Evolutionary conservation across 2,329 filamentous ascomycete genomes (phyloP).

Genomic region (Paraphaeosphaeria minitans): DNA sequence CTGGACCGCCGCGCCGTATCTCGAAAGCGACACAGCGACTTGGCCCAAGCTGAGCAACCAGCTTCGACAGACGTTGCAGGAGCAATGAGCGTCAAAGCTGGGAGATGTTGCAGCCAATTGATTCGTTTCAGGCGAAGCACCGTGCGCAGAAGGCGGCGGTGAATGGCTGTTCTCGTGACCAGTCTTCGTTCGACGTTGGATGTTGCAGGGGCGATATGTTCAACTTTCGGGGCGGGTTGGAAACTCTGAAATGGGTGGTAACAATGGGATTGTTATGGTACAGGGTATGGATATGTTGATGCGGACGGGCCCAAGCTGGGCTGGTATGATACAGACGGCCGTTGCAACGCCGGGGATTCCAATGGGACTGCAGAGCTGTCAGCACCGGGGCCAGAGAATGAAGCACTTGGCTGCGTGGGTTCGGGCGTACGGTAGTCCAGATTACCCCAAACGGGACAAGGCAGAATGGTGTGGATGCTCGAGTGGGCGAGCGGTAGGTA

Average conservation of each 20-base stretch:
- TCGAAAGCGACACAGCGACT: slow-evolving; percentile 38
- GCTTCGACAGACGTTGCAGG: slow-evolving; percentile 25
- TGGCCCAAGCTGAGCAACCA: slow-evolving; percentile 37
- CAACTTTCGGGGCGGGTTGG: slow-evolving; percentile 28
- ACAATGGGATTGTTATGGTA: slow-evolving; percentile 24
- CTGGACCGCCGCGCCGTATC: slow-evolving; percentile 42
- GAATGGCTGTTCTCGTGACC: slow-evolving; percentile 43
- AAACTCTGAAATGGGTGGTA: slow-evolving; percentile 39
- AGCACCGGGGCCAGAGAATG: slow-evolving; percentile 22
- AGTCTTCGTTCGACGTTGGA: slow-evolving; percentile 25
- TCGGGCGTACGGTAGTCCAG: slow-evolving; percentile 30
- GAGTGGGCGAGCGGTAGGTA: slow-evolving; percentile 22
- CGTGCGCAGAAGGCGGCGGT: slow-evolving; percentile 35
- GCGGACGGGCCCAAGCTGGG: slow-evolving; percentile 7
- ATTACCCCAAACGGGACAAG: slow-evolving; percentile 42
- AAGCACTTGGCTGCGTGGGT: slow-evolving; percentile 26
- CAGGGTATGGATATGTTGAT: slow-evolving; percentile 13
- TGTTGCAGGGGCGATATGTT: slow-evolving; percentile 2
- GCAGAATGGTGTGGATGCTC: slow-evolving; percentile 34
- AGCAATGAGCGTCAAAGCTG: slow-evolving; percentile 36
- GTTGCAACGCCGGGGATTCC: slow-evolving; percentile 23
- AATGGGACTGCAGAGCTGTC: slow-evolving; percentile 33
- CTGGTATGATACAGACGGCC: slow-evolving; percentile 33
- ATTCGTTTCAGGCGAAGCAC: slow-evolving; percentile 30
- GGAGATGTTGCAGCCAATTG: slow-evolving; percentile 40